Conservation (phyloP, 1,139 yeast genomes). For the Scheffersomyces cryptocercus region DNA sequence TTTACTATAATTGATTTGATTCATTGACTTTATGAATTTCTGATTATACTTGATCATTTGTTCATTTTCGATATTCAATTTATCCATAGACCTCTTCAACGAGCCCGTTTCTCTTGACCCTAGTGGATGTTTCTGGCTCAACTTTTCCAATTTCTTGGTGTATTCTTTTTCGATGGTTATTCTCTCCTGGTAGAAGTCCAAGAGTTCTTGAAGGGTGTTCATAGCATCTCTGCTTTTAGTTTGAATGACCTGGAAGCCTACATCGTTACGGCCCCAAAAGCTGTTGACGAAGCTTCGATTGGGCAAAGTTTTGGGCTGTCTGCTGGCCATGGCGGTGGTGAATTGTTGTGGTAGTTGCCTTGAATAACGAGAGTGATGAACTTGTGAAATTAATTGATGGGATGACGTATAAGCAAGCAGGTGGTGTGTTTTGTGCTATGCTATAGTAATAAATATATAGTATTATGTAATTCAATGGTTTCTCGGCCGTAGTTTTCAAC, state of each 20-base stretch:
- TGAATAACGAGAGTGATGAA: too few species aligned
- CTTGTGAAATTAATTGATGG: too few species aligned
- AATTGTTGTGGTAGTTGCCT: too few species aligned
- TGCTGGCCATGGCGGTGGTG: too few species aligned
- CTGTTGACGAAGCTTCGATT: slow-evolving; percentile 37
- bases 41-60: slow-evolving; percentile 34
- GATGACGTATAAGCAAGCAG: too few species aligned
- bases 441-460: slow-evolving; percentile 4
- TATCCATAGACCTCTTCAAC: slow-evolving; percentile 60
- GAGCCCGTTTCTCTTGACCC: slow-evolving; percentile 65
- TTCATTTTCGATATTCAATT: slow-evolving; percentile 52
- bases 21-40: slow-evolving; percentile 34
- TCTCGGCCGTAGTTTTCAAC: too few species aligned
- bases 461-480: neutral
- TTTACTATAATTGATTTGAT: slow-evolving; percentile 36
- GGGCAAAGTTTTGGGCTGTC: too few species aligned
- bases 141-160: slow-evolving; percentile 49
- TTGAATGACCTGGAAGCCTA: slow-evolving; percentile 48
- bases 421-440: slow-evolving; percentile 9
- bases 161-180: slow-evolving; percentile 74
- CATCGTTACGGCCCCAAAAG: slow-evolving; percentile 54
- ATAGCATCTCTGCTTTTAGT: slow-evolving; percentile 47
- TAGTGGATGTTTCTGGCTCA: slow-evolving; percentile 47
- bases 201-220: slow-evolving; percentile 44
- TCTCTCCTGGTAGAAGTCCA: slow-evolving; percentile 50